Conservation (phyloP, 2,329 filamentous ascomycete species). For the Didymella pinodella region DNA sequence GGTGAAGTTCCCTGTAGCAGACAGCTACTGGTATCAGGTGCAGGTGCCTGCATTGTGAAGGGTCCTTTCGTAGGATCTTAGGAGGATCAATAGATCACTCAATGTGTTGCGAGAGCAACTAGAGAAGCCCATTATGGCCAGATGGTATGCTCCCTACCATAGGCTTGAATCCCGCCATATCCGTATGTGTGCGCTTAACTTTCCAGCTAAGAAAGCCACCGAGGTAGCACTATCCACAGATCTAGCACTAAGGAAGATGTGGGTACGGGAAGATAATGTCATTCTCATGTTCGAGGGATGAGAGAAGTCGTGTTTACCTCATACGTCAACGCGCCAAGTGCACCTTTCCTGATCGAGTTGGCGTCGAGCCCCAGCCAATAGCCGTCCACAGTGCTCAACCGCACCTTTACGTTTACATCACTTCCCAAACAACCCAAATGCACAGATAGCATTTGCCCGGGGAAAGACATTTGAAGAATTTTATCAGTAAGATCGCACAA, state of each 20-base stretch:
- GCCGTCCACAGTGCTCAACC: slow-evolving; percentile 1
- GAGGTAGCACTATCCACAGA: too few species aligned
- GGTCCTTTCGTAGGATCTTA: background rate
- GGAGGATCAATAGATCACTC: too few species aligned
- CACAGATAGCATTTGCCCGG: background rate
- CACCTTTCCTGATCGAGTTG: slow-evolving; percentile 7
- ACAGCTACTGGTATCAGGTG: background rate
- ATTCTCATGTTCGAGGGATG: background rate
- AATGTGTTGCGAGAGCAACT: too few species aligned
- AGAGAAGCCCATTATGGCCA: too few species aligned
- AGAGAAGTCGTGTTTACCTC: background rate
- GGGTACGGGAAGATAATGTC: background rate
- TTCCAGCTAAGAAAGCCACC: too few species aligned
- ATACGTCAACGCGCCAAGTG: slow-evolving; percentile 11
- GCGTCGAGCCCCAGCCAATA: slow-evolving; percentile 16
- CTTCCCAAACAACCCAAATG: background rate
- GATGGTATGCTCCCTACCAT: too few species aligned
- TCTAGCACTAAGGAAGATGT: background rate
- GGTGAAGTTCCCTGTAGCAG: background rate
- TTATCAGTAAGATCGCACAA: background rate
- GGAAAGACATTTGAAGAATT: background rate
- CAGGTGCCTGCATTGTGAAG: background rate
- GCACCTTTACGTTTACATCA: slow-evolving; percentile 10
- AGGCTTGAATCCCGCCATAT: too few species aligned
- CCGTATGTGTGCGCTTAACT: too few species aligned